Evolutionary conservation across 208 protist genomes (phyloP).

Genomic region (Trypanosoma congolense): DNA sequence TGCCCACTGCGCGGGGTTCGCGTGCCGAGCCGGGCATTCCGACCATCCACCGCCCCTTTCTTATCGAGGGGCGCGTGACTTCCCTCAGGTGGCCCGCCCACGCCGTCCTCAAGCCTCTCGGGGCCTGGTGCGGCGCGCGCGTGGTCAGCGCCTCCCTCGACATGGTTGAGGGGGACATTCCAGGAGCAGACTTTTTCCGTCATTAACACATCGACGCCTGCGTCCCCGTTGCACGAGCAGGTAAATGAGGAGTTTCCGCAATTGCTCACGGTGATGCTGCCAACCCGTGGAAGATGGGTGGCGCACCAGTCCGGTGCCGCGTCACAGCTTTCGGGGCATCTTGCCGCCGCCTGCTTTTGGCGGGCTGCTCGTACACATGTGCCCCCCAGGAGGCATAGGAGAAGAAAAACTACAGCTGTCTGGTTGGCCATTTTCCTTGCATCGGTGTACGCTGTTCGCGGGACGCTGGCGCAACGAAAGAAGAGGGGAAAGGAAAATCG

Average conservation of each 20-base stretch:
- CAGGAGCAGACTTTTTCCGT: slow-evolving; percentile 35
- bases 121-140: slow-evolving; percentile 35
- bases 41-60: no score
- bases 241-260: slow-evolving; percentile 23
- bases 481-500: no score
- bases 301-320: slow-evolving; percentile 29
- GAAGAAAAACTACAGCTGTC: no score
- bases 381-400: slow-evolving; percentile 1
- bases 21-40: no score
- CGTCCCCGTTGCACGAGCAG: slow-evolving; percentile 40
- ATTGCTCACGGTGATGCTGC: slow-evolving; percentile 24
- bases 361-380: background rate
- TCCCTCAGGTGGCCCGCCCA: no score
- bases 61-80: no score
- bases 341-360: background rate
- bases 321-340: slow-evolving; percentile 11
- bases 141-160: no score
- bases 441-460: no score
- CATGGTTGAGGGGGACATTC: slow-evolving; percentile 38
- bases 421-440: no score
- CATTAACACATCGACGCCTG: slow-evolving; percentile 2
- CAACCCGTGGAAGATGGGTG: slow-evolving; percentile 26
- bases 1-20: no score
- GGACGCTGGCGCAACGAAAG: no score
- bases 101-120: slow-evolving; percentile 26